Conservation (phyloP, 192 early-diverging fungal genomes). For the Coemansia sp. region DNA sequence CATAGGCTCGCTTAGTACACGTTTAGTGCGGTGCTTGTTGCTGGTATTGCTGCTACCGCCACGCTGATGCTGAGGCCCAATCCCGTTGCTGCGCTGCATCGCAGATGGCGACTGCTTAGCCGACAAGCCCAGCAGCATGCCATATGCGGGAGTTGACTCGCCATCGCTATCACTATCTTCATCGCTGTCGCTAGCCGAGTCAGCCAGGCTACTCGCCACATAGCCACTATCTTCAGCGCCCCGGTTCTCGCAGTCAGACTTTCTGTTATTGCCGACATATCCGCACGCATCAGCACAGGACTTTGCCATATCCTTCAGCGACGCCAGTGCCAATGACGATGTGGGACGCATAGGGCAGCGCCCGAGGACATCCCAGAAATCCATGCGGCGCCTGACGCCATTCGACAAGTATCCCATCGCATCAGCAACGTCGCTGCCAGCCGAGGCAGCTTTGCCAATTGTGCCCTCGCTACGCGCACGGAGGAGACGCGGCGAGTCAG, state of each 20-base stretch:
- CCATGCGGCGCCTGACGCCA: neutral
- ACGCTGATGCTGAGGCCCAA: neutral
- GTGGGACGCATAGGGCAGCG: slow-evolving; percentile 52
- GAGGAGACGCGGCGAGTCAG: neutral
- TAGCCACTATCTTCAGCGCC: neutral
- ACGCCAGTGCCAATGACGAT: slow-evolving; percentile 41
- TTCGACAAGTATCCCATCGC: neutral
- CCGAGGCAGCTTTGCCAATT: neutral
- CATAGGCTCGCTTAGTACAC: slow-evolving; percentile 52
- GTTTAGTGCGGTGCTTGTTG: slow-evolving; percentile 31
- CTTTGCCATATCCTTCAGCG: slow-evolving; percentile 37
- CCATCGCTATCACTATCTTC: neutral
- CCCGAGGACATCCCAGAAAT: slow-evolving; percentile 49
- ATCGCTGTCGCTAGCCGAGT: slow-evolving; percentile 16
- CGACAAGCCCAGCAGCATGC: slow-evolving; percentile 1
- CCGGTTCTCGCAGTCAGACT: neutral
- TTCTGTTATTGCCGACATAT: neutral
- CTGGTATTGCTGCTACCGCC: neutral
- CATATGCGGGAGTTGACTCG: neutral
- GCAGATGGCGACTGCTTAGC: neutral
- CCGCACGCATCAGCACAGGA: neutral
- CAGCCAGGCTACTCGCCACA: slow-evolving; percentile 10
- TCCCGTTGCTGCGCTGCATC: neutral
- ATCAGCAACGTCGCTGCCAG: neutral
- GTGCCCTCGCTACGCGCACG: slow-evolving; percentile 10